Percentiles rank a stretch among this genome's conserved stretches.
Conservation (phyloP, 2,329 filamentous ascomycete species). For the Diaporthe longicolla region DNA sequence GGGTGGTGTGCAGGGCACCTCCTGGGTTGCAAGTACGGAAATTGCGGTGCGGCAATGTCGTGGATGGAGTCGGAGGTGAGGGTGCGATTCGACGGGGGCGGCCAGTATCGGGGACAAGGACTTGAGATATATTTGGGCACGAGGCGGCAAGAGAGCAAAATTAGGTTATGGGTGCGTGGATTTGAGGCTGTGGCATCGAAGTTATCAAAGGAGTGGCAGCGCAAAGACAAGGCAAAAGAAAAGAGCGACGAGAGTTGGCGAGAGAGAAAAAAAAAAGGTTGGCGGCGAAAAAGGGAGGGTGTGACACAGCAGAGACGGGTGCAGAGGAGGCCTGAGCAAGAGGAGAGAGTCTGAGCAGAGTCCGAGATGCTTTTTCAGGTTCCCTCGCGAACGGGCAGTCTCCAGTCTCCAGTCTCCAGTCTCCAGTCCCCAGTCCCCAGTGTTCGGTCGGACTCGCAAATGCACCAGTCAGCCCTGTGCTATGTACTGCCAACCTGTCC, state of each 20-base stretch:
- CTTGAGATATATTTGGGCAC: not conserved
- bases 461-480: conserved; percentile 12
- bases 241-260: conserved; percentile 31
- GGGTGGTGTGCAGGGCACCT: conserved; percentile 33
- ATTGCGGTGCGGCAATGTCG: conserved; percentile 31
- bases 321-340: conserved; percentile 31
- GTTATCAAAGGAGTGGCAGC: conserved; percentile 29
- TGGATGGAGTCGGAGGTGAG: not conserved
- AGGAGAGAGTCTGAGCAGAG: conserved; percentile 32
- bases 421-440: conserved; percentile 12
- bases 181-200: not conserved
- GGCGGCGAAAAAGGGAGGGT: conserved; percentile 37
- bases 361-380: conserved; percentile 32
- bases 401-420: conserved; percentile 3
- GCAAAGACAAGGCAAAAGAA: conserved; percentile 23
- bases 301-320: conserved; percentile 21
- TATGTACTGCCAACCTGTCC: conserved; percentile 1
- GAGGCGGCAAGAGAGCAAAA: conserved; percentile 5
- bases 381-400: too few relatives aligned
- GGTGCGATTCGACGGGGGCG: conserved; percentile 17
- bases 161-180: conserved; percentile 21
- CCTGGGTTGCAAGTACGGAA: conserved; percentile 29
- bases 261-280: conserved; percentile 9
- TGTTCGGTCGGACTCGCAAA: not conserved
- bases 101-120: not conserved